phyloP scores from a whole-genome alignment of 768 basidiomycete species.

The Solioccasus polychromus region DNA sequence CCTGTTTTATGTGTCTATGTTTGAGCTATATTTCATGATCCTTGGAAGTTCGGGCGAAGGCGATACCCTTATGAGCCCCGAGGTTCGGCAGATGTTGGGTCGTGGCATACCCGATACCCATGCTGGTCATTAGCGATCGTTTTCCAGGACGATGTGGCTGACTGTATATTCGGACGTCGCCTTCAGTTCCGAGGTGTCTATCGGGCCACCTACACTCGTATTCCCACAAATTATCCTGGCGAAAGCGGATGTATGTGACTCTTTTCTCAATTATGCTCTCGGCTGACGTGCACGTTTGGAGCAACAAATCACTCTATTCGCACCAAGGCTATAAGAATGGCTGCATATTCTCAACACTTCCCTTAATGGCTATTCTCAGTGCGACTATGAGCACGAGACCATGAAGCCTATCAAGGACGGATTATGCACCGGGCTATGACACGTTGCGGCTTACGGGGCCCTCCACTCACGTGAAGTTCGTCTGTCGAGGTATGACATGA shows the following conservation, averaged over 20 bases:
- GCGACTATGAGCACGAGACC: constrained; percentile 50
- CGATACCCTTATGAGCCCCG: constrained; percentile 98
- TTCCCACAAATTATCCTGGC: constrained; percentile 78
- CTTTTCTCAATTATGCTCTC: background rate
- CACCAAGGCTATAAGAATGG: constrained; percentile 95
- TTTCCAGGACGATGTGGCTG: background rate
- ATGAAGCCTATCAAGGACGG: constrained; percentile 64
- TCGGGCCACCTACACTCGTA: constrained; percentile 99
- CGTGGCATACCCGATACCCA: constrained; percentile 91
- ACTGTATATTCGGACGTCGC: constrained; percentile 60
- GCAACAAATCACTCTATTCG: constrained; percentile 99
- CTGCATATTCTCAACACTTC: constrained; percentile 83
- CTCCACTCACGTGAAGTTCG: constrained; percentile 95
- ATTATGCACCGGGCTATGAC: constrained; percentile 75
- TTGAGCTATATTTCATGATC: constrained; percentile 90
- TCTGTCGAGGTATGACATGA: constrained; percentile 89
- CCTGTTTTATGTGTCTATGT: constrained; percentile 95
- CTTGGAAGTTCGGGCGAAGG: constrained; percentile 91
- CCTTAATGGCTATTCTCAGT: constrained; percentile 36
- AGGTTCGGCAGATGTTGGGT: constrained; percentile 93
- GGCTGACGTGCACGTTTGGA: constrained; percentile 46
- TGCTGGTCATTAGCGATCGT: constrained; percentile 57
- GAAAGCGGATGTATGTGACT: constrained; percentile 79
- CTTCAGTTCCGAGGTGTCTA: constrained; percentile 74
- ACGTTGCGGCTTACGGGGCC: constrained; percentile 75